Evolutionary conservation across 352 stramenopile genomes (phyloP), one percentile per base, ranked within the genome.

Genomic region (Pythium dissimile): DNA sequence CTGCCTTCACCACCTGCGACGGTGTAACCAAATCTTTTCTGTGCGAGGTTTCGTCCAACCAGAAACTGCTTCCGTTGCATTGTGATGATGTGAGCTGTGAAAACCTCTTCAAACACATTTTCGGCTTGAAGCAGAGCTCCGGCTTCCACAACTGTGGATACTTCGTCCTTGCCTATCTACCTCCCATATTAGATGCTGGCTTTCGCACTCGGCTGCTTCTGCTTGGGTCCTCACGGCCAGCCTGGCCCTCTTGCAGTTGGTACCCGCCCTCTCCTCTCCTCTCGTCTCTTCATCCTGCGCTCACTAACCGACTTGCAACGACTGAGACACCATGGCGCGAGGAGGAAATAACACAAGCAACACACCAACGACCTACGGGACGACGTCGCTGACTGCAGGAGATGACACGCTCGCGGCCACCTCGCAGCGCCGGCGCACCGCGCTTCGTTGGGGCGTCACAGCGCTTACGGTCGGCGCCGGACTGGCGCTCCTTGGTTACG

Each of bases 291-390:
- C n/a, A n/a, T n/a, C n/a, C n/a, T n/a, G n/a, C 31, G 13, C 31
- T 37, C 31, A 37, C 31, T 37, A 8, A 39, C 26, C 24, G 16
- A 21, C 48, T 56, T 13, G n/a, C 47, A 23, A n/a, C 47, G 8
- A 24, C 47, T 32, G 11, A 45, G n/a, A 41, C 26, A 53, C 9
- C 27, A 60, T 61, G 51, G 44, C 47, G 30, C 51, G 51, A 24
- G 51, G 58, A 16, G 35, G 18, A 42, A 11, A 21, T 12, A 56
- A 23, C 45, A 53, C 27, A 30, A 9, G 13, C 59, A 44, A 42
- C 45, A 58, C 54, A 47, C 45, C 65, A 3, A 85, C 75, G 7
- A 64, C 56, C n/a, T 85, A 85, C 62, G 75, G 75, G 43, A 84
- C 72, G 12, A 69, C 64, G 20, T 71, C 71, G 30, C 61, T 77